Base-by-base conservation (phyloP, 768 basidiomycete species). In the Leccinum incarnatum region DNA sequence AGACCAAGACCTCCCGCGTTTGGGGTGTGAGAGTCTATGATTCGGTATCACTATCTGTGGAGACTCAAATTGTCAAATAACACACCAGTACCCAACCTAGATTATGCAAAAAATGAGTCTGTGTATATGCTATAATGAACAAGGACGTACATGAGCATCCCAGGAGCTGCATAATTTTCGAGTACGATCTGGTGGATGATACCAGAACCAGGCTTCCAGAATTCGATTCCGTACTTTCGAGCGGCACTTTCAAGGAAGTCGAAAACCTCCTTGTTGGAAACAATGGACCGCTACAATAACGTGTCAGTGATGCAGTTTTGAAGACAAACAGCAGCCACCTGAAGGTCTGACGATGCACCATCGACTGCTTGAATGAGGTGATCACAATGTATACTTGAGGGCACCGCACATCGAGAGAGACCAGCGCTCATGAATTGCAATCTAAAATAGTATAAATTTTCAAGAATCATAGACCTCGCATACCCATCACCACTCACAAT, bases 381-480 rank as follows among this genome's bases (percentile, higher is more conserved):
- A 70, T 99, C 97, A 67, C 97, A 99, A 73, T 99, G 97, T 62
- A 99, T 97, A 62, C 91, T 92, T 7, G 88, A 83, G 32, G 91
- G 91, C 1, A 98, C 96, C 15, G 91, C 91, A 67, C 88, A 91
- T 61, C 82, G 81, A 25, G 85, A 75, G 54, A 97, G 83, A 19
- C 93, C 93, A 57, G 95, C 95, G 54, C 95, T 96, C 93, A 97
- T 98, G 76, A 98, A 99, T 76, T 99, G 97, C 58, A 99, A 76
- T 59, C 95, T 88, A 54, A 67, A 65, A 48, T 21, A 47, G 30
- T 29, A 42, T 64, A 42, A 58, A 57, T 34, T 40, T n/a, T 23
- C 23, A 55, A 55, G 55, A 53, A 54, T 12, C 32, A 32, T 45
- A 12, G 5, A 37, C 23, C 56, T 51, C 46, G 37, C 36, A 21